Base-by-base conservation (phyloP, 257 asterid species). In the Asclepias syriaca region DNA sequence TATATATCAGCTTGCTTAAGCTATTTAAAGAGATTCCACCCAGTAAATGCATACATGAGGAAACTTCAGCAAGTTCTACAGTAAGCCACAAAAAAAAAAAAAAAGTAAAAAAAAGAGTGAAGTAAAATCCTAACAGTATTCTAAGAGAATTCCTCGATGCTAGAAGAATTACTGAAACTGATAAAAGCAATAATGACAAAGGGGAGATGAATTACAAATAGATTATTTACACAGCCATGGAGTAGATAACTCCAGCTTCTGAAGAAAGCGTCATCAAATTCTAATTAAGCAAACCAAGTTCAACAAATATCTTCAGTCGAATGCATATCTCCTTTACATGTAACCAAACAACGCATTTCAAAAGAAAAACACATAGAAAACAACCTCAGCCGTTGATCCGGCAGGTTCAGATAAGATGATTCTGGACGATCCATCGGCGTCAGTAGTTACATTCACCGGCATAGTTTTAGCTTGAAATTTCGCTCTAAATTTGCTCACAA, bases 381-480 rank as follows among this genome's bases (percentile, higher is more conserved):
- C 4, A 77, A 91, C 97, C 91, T 91, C 95, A 12, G 83, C 97
- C 1, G 95, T 91, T 61, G 95, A 86, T 61, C 97, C 95, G 56
- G 81, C 83, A 56, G 88, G 93, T 74, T 89, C 97, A 16, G 84
- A 65, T 80, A 91, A 78, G 70, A 87, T 73, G 75, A 91, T 78
- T 74, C 90, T 84, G 68, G 81, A 75, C 82, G 85, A 79, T 82
- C 95, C 87, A 75, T 87, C 93, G 39, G 81, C 87, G 22, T 82
- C 92, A 49, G 59, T 70, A 71, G 84, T 80, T 69, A 83, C 56
- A 77, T 83, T 87, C 65, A 66, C 73, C 83, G 87, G 78, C 96
- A 81, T 85, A 78, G 49, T 79, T 50, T 46, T 68, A 34, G 65
- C 68, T 70, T 72, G 77, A 77, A 74, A 82, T 80, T 78, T 77